Percentiles rank a stretch among this genome's conserved stretches.
Conservation (phyloP, 257 asterid species). For the Ajuga chamaepitys region DNA sequence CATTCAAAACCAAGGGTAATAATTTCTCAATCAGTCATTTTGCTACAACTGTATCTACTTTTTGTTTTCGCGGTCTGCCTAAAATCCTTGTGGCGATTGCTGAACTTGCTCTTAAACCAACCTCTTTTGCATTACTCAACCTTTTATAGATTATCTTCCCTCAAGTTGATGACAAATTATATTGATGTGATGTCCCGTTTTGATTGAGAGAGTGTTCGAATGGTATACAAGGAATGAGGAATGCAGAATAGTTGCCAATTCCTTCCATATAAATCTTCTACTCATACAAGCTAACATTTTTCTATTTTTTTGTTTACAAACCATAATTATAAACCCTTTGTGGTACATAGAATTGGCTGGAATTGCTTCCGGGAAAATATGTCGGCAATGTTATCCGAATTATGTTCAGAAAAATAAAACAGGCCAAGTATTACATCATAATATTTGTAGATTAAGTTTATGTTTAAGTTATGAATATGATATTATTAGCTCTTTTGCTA, state of each 20-base stretch:
- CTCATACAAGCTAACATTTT: no score
- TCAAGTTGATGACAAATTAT: background rate
- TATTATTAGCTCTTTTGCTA: no score
- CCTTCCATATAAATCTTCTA: no score
- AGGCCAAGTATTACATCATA: no score
- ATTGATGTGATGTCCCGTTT: background rate
- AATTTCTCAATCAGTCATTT: conserved; percentile 8
- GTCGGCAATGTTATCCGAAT: no score
- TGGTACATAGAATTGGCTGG: conserved; percentile 75
- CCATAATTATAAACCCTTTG: background rate
- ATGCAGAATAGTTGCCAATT: no score
- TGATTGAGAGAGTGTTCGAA: no score
- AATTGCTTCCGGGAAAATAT: conserved; percentile 75
- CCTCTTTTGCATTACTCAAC: background rate
- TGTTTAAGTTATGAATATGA: no score
- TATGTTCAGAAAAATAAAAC: no score
- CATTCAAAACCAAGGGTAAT: conserved; percentile 80
- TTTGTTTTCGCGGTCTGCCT: background rate
- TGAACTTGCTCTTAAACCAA: background rate
- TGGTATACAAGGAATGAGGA: no score
- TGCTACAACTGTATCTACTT: background rate
- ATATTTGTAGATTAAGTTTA: no score
- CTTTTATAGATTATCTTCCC: background rate
- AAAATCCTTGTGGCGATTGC: background rate
- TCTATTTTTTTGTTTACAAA: no score